phyloP scores from a whole-genome alignment of 2,329 filamentous ascomycete genomes.

The Dryadomyces sulphureus region DNA sequence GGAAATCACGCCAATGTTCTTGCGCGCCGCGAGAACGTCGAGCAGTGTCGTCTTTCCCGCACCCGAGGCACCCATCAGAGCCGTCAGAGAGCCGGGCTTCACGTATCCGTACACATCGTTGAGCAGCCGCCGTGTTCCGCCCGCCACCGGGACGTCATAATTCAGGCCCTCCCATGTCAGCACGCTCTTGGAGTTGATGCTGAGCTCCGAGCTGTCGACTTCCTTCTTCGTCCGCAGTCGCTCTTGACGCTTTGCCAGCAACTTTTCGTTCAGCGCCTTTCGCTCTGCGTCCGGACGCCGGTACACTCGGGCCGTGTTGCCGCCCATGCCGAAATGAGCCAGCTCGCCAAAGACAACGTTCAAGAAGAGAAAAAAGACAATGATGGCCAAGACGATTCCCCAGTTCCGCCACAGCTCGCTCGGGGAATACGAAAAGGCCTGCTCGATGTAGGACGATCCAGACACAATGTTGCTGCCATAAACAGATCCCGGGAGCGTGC shows the following conservation, averaged over 20 bases:
- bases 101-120: slow-evolving; percentile 52
- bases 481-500: slow-evolving; percentile 59
- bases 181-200: slow-evolving; percentile 46
- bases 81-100: slow-evolving; percentile 58
- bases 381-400: slow-evolving; percentile 64
- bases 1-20: slow-evolving; percentile 45
- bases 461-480: slow-evolving; percentile 49
- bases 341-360: slow-evolving; percentile 70
- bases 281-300: slow-evolving; percentile 54
- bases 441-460: slow-evolving; percentile 53
- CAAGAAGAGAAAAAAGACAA: slow-evolving; percentile 57
- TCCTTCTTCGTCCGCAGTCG: slow-evolving; percentile 32
- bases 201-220: slow-evolving; percentile 33
- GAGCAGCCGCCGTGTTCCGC: slow-evolving; percentile 39
- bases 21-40: slow-evolving; percentile 53
- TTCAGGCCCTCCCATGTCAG: slow-evolving; percentile 78
- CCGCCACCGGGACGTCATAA: slow-evolving; percentile 53
- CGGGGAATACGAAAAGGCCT: slow-evolving; percentile 51
- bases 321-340: slow-evolving; percentile 63
- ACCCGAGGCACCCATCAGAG: slow-evolving; percentile 71
- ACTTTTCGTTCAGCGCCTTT: slow-evolving; percentile 47
- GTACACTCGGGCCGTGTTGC: slow-evolving; percentile 69
- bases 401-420: slow-evolving; percentile 69
- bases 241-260: slow-evolving; percentile 43
- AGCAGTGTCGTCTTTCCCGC: slow-evolving; percentile 78